These are phyloP conservation scores for Ceratocystiopsis sp. DNA, from an alignment of 2,329 filamentous ascomycete genomes.

Conservation along the genomic window DNA sequence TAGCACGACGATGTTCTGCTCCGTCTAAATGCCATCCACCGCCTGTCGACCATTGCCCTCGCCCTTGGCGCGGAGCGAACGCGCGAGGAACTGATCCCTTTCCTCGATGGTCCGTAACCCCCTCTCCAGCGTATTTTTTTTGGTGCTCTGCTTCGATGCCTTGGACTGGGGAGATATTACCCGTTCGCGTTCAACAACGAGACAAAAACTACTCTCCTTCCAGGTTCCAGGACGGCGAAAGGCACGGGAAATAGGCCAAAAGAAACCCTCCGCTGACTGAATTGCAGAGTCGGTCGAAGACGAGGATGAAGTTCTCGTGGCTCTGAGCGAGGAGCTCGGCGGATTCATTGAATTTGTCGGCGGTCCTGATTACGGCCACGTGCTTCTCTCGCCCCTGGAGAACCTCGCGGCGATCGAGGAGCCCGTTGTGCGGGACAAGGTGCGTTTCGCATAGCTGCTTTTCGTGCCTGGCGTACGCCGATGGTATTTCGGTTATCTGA, in stretches of 20 bases:
- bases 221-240: too few relatives aligned
- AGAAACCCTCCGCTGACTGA: slow-evolving; percentile 1
- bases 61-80: slow-evolving; percentile 92
- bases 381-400: slow-evolving; percentile 90
- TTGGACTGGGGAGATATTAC: too few relatives aligned
- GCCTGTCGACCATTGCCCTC: slow-evolving; percentile 93
- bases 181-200: too few relatives aligned
- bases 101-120: slow-evolving; percentile 71
- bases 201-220: not conserved
- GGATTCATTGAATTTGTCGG: slow-evolving; percentile 96
- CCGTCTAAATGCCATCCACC: slow-evolving; percentile 94
- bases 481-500: not conserved
- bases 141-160: not conserved
- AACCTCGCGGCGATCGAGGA: slow-evolving; percentile 98
- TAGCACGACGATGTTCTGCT: slow-evolving; percentile 98
- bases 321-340: slow-evolving; percentile 90
- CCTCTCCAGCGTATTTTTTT: slow-evolving; percentile 12
- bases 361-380: slow-evolving; percentile 82
- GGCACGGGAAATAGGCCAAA: too few relatives aligned
- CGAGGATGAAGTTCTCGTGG: slow-evolving; percentile 94
- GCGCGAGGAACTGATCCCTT: slow-evolving; percentile 95
- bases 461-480: not conserved
- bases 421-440: slow-evolving; percentile 94
- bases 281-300: slow-evolving; percentile 87
- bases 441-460: slow-evolving; percentile 21